Conservation (phyloP, 2,329 filamentous ascomycete genomes). For the Pseudocercospora macadamiae region DNA sequence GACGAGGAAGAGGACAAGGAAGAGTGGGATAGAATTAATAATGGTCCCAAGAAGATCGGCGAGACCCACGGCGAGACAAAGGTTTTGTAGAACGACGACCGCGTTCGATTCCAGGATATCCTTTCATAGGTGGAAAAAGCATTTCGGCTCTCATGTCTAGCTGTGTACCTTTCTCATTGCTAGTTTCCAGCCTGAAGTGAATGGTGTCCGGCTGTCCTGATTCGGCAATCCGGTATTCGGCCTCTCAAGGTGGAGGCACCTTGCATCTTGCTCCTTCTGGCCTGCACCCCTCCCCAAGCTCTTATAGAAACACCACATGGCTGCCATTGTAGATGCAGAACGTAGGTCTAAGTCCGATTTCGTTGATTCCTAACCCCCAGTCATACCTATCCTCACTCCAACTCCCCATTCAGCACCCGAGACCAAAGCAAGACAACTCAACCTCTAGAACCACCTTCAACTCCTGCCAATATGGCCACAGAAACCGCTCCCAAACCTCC, state of each 20-base stretch:
- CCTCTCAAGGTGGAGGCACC: constrained; percentile 1
- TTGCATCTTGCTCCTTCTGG: constrained; percentile 11
- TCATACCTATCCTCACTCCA: neutral
- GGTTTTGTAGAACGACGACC: too few species aligned
- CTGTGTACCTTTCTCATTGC: neutral
- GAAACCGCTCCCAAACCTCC: constrained; percentile 27
- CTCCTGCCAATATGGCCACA: constrained; percentile 26
- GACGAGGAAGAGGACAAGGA: constrained; percentile 44
- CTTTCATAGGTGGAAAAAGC: too few species aligned
- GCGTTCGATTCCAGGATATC: too few species aligned
- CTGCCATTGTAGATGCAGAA: neutral
- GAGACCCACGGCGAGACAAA: neutral
- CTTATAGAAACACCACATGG: neutral
- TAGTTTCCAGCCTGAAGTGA: neutral
- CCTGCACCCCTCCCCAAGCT: constrained; percentile 13
- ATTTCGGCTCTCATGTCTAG: too few species aligned
- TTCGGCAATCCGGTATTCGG: constrained; percentile 6
- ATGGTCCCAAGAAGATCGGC: constrained; percentile 2
- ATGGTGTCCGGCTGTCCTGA: constrained; percentile 11
- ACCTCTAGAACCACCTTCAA: neutral
- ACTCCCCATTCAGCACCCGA: neutral
- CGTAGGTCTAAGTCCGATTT: neutral
- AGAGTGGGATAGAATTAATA: constrained; percentile 44
- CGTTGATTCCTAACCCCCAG: constrained; percentile 1
- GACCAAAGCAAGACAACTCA: neutral